Evolutionary conservation across 208 protist species (phyloP), one percentile per base, ranked within the genome.

Genomic region (Acanthamoeba rhysodes): DNA sequence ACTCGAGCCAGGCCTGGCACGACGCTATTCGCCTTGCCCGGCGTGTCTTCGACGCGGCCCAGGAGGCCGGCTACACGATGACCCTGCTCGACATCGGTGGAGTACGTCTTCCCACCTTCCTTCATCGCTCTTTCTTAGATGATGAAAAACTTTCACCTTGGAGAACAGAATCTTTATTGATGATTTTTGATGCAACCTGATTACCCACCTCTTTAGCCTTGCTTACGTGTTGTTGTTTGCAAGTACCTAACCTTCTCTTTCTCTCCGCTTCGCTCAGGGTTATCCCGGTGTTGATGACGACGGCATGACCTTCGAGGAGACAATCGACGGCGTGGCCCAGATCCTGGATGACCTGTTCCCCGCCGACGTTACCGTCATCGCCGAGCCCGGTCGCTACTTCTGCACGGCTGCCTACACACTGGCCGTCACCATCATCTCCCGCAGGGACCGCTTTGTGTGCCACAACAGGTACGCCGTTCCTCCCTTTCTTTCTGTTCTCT

Each of bases 351-450:
- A 95, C 68, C 95, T 96, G 93, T 98, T 98, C 90, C 96, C 95
- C 20, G 53, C 41, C 8, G 64, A 82, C 7, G 96, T 98, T 4
- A 74, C 95, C n/a, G 85, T 99, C n/a, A 98, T 99, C 64, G 98
- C 97, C 18, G 98, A 99, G 95, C 98, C 98, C 27, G 98, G 98
- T 18, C 95, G 98, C 29, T 99, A 97, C 95, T 97, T 98, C 70
- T 96, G 84, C 57, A 84, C 95, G 12, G 50, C 64, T 22, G 50
- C 88, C 32, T 62, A 95, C 85, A 97, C 94, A 1, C 96, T 98
- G 64, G 95, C 95, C 2, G 95, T 94, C 66, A 95, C 85, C 85
- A 82, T 98, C 48, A 96, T 98, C 90, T 72, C 94, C 37, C 66
- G 94, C 68, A 55, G 80, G 24, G 80, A 90, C 50, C 45, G 80